Conservation (phyloP, 805 yeast species). For the Blastobotrys robertii region DNA sequence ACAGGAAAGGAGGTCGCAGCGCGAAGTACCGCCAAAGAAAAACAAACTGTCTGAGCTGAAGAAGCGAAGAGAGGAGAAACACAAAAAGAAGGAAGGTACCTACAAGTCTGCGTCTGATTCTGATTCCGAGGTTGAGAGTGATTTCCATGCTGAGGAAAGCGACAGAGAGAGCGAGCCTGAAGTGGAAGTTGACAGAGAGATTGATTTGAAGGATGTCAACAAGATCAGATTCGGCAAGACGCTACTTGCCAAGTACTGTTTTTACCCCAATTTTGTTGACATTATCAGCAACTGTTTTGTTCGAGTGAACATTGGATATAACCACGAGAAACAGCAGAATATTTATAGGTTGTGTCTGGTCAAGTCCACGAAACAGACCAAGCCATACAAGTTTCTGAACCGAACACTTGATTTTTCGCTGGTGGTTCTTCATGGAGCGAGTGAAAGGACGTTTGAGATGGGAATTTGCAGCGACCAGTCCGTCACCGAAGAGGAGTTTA, state of each 20-base stretch:
- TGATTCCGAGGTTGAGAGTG: constrained; percentile 18
- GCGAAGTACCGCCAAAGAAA: constrained; percentile 25
- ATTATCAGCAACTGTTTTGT: constrained; percentile 68
- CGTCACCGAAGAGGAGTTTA: constrained; percentile 62
- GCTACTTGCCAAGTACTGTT: constrained; percentile 63
- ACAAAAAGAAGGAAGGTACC: constrained; percentile 7
- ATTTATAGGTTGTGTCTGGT: constrained; percentile 79
- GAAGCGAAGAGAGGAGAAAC: constrained; percentile 59
- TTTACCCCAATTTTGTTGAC: constrained; percentile 70
- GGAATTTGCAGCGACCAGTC: constrained; percentile 71
- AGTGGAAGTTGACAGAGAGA: constrained; percentile 32
- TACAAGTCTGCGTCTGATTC: constrained; percentile 11
- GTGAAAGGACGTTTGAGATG: constrained; percentile 67
- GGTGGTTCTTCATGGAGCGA: constrained; percentile 72
- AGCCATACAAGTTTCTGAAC: constrained; percentile 42
- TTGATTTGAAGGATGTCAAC: constrained; percentile 58
- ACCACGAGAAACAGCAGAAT: constrained; percentile 49
- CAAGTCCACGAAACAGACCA: constrained; percentile 38
- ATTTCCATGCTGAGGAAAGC: constrained; percentile 36
- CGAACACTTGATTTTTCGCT: constrained; percentile 48
- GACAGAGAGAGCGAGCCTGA: constrained; percentile 29
- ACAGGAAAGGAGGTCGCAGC: constrained; percentile 19
- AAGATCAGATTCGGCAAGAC: constrained; percentile 69
- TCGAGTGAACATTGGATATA: constrained; percentile 70
- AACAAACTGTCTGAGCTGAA: constrained; percentile 60